Conservation (phyloP, 495 filamentous ascomycete genomes). For the Paragyromitra xinjiangensis region DNA sequence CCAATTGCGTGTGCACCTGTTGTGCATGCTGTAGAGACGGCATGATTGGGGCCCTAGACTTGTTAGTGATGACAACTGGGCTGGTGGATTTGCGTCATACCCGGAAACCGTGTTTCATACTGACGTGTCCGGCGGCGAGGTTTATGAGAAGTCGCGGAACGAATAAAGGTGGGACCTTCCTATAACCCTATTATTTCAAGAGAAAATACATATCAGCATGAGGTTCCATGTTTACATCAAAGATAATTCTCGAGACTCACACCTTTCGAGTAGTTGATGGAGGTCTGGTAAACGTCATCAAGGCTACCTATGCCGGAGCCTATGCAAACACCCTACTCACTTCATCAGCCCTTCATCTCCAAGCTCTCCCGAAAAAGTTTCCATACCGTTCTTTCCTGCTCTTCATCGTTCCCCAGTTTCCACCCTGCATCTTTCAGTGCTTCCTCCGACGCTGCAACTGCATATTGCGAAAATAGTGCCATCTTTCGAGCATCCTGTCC, state of each 20-base stretch:
- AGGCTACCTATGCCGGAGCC: conserved; percentile 97
- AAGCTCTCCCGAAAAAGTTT: not conserved
- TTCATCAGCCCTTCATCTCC: conserved; percentile 9
- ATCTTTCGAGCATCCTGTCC: conserved; percentile 74
- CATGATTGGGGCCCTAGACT: conserved; percentile 81
- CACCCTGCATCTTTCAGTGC: conserved; percentile 85
- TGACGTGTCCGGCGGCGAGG: conserved; percentile 90
- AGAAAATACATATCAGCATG: not conserved
- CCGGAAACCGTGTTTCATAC: conserved; percentile 89
- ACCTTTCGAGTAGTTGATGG: conserved; percentile 75
- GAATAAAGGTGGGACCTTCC: conserved; percentile 90
- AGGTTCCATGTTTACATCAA: not conserved
- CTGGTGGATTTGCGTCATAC: conserved; percentile 55
- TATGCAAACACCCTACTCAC: conserved; percentile 76
- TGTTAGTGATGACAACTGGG: not conserved
- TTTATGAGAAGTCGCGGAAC: conserved; percentile 94
- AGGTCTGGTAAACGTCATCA: conserved; percentile 85
- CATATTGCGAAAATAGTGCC: conserved; percentile 92
- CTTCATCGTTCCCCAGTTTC: conserved; percentile 69
- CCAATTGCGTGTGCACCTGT: conserved; percentile 94
- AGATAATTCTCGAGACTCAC: conserved; percentile 62
- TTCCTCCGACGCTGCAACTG: conserved; percentile 85
- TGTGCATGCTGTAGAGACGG: conserved; percentile 92
- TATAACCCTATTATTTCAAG: conserved; percentile 71
- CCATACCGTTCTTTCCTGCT: conserved; percentile 73